A percentile compares a stretch with the other conserved stretches of the same genome.
These are phyloP conservation scores for Acanthamoeba culbertsoni DNA, from an alignment of 208 protist genomes.

Conservation along the genomic window DNA sequence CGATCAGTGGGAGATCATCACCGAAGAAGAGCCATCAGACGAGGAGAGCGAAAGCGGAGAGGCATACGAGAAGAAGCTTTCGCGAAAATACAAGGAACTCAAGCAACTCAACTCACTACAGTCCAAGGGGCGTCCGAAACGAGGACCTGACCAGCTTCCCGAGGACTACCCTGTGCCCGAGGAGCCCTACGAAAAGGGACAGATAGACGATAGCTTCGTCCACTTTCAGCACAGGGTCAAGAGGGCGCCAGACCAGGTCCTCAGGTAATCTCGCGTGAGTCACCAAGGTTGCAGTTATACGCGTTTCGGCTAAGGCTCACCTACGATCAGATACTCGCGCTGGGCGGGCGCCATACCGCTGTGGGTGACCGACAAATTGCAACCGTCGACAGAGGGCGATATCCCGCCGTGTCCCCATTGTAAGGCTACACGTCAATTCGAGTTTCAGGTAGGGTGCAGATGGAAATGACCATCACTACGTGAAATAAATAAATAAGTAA, in stretches of 20 bases:
- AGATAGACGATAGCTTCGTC: background rate
- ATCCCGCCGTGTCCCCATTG: background rate
- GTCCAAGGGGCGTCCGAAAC: background rate
- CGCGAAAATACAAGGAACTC: constrained; percentile 7
- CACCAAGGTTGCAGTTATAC: background rate
- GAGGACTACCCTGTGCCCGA: background rate
- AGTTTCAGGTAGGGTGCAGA: background rate
- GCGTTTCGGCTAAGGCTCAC: background rate
- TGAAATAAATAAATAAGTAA: too few species aligned
- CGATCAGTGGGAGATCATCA: constrained; percentile 13
- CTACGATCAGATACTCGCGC: background rate
- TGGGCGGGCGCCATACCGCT: constrained; percentile 1
- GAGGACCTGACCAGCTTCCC: background rate
- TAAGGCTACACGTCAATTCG: background rate
- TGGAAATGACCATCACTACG: too few species aligned
- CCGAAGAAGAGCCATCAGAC: background rate
- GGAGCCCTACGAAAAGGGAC: background rate
- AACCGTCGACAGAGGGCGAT: background rate
- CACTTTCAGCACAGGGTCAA: background rate
- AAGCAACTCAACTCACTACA: background rate
- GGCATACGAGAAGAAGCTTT: constrained; percentile 6
- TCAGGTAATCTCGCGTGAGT: background rate
- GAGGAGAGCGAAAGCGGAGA: background rate
- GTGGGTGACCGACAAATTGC: background rate
- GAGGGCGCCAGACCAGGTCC: background rate